A percentile compares a stretch with the other conserved stretches of the same genome.
These are phyloP conservation scores for Luvunga scandens DNA, from an alignment of 345 rosid genomes.

Conservation along the genomic window DNA sequence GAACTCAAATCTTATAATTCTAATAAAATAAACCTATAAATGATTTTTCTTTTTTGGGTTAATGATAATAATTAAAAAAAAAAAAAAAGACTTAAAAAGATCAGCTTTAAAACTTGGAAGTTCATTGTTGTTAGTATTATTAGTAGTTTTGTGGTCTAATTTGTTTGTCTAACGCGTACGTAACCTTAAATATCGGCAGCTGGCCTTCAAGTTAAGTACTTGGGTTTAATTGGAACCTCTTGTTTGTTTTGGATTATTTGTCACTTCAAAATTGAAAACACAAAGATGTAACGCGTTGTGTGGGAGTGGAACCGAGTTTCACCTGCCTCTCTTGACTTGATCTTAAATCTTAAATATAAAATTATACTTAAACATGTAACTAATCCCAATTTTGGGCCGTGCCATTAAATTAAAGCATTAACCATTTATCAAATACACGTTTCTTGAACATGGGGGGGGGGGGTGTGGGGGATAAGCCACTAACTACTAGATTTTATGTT, in stretches of 20 bases:
- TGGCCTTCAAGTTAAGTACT: neutral
- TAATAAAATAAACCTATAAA: neutral
- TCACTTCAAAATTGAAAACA: neutral
- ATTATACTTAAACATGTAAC: neutral
- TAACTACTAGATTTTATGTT: conserved; percentile 1
- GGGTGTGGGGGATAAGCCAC: conserved; percentile 4
- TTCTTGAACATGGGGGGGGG: neutral
- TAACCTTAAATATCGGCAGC: neutral
- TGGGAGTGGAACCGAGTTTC: conserved; percentile 4
- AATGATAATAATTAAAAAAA: neutral
- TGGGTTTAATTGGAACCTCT: conserved; percentile 15
- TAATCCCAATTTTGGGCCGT: neutral
- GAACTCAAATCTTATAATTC: neutral
- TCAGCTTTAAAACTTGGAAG: neutral
- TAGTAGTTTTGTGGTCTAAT: neutral
- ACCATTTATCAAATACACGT: conserved; percentile 8
- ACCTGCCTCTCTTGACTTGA: conserved; percentile 27
- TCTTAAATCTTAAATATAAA: neutral
- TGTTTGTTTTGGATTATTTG: conserved; percentile 9
- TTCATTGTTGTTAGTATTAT: neutral
- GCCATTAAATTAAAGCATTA: conserved; percentile 15
- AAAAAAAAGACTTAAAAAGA: neutral
- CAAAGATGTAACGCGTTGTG: neutral
- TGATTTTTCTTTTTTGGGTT: too few species aligned
- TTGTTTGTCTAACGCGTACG: neutral